Evolutionary conservation across 768 basidiomycete species (phyloP).

Genomic region (Cystobasidium tubakii): DNA sequence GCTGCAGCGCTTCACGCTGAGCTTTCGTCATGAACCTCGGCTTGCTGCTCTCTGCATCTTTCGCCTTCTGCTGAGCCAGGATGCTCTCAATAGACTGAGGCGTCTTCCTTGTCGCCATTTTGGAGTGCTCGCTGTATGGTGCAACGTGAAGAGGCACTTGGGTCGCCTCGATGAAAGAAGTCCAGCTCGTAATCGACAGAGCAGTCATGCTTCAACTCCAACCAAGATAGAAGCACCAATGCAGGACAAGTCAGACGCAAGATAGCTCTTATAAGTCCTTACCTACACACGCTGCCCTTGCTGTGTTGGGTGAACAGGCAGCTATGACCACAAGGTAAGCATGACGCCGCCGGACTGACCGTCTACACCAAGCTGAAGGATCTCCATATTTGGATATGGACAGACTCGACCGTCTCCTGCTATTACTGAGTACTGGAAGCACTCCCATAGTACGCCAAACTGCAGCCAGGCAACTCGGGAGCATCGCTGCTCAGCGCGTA

Average conservation of each 20-base stretch:
- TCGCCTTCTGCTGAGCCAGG: slow-evolving; percentile 3
- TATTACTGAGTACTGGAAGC: slow-evolving; percentile 90
- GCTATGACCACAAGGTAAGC: slow-evolving; percentile 6
- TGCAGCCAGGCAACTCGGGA: slow-evolving; percentile 93
- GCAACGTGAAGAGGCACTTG: not conserved
- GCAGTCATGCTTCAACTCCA: not conserved
- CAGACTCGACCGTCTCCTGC: slow-evolving; percentile 83
- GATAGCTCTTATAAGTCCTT: not conserved
- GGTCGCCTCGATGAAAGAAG: too few species aligned
- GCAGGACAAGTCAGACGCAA: not conserved
- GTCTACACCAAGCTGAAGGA: not conserved
- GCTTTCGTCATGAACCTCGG: slow-evolving; percentile 28
- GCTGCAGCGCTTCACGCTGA: slow-evolving; percentile 13
- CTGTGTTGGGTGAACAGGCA: not conserved
- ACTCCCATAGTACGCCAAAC: slow-evolving; percentile 81
- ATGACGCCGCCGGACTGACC: not conserved
- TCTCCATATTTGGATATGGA: not conserved
- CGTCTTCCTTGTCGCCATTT: not conserved
- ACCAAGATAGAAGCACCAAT: not conserved
- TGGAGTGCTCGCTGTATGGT: not conserved
- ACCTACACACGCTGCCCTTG: too few species aligned
- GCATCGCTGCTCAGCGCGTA: slow-evolving; percentile 79
- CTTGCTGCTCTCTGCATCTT: not conserved
- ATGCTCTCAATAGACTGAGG: slow-evolving; percentile 19
- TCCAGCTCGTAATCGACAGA: not conserved